A percentile compares a stretch with the other conserved stretches of the same genome.
These are phyloP conservation scores for Fusarium beomiforme DNA, from an alignment of 2,329 filamentous ascomycete genomes.

Conservation along the genomic window DNA sequence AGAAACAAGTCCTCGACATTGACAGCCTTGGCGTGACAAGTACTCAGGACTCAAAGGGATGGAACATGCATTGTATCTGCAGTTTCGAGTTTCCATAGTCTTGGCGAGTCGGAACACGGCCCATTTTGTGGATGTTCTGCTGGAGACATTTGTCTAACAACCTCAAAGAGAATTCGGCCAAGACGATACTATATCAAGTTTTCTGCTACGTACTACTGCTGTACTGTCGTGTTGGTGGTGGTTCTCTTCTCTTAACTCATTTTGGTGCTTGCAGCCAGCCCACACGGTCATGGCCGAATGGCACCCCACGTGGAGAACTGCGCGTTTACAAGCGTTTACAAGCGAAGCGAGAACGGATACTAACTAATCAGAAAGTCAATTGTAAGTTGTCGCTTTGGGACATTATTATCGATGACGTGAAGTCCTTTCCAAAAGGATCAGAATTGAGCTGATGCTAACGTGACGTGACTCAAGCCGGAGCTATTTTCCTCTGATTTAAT, in stretches of 20 bases:
- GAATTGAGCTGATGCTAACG: conserved; percentile 34
- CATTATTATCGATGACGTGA: conserved; percentile 23
- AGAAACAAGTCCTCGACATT: conserved; percentile 7
- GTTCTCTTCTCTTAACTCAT: not conserved
- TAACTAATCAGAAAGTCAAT: conserved; percentile 31
- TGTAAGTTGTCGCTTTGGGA: conserved; percentile 6
- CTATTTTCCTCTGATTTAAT: not conserved
- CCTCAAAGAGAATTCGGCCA: not conserved
- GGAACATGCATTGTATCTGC: conserved; percentile 24
- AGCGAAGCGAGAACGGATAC: conserved; percentile 26
- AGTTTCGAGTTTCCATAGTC: conserved; percentile 5
- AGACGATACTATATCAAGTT: conserved; percentile 8
- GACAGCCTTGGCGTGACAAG: conserved; percentile 7
- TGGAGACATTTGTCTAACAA: not conserved
- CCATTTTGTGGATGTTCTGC: not conserved
- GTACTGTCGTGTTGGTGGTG: not conserved
- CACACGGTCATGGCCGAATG: conserved; percentile 41
- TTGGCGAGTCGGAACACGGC: conserved; percentile 14
- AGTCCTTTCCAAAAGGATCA: conserved; percentile 5
- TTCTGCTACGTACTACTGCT: not conserved
- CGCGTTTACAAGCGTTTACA: conserved; percentile 36
- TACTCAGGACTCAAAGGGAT: conserved; percentile 1
- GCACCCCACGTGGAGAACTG: conserved; percentile 41
- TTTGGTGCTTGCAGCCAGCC: not conserved
- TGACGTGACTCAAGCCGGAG: conserved; percentile 23